Percentiles rank a stretch among this genome's conserved stretches.
Evolutionary conservation across 345 rosid species (phyloP).

Genomic region (Camelina neglecta): DNA sequence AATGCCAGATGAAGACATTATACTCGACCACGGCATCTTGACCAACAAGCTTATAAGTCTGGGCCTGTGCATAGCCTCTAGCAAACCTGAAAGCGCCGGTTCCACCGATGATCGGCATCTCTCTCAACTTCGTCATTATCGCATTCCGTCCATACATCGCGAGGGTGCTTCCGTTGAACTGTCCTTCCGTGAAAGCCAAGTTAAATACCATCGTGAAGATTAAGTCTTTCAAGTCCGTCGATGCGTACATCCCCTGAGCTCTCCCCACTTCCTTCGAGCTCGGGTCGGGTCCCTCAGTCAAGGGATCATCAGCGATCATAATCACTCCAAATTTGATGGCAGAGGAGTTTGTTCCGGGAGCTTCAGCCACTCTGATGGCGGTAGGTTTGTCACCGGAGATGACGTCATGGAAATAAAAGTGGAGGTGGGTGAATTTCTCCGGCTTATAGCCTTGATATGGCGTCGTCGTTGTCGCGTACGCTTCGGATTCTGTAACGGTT

Average conservation of each 20-base stretch:
- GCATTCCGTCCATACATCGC: slow-evolving; percentile 58
- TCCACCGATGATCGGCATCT: slow-evolving; percentile 43
- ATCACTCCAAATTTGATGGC: slow-evolving; percentile 49
- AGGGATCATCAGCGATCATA: slow-evolving; percentile 57
- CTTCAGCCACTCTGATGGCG: slow-evolving; percentile 46
- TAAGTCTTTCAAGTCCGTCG: slow-evolving; percentile 40
- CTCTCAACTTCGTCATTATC: slow-evolving; percentile 29
- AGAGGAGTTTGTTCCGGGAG: slow-evolving; percentile 41
- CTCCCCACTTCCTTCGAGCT: slow-evolving; percentile 58
- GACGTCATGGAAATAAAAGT: slow-evolving; percentile 66
- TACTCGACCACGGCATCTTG: slow-evolving; percentile 43
- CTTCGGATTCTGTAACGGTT: slow-evolving; percentile 28
- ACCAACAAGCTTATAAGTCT: slow-evolving; percentile 30
- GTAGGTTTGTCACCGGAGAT: slow-evolving; percentile 51
- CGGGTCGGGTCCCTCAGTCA: slow-evolving; percentile 51
- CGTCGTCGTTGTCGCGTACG: slow-evolving; percentile 33
- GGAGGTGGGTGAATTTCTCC: slow-evolving; percentile 58
- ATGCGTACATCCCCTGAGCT: slow-evolving; percentile 61
- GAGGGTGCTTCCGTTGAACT: slow-evolving; percentile 64
- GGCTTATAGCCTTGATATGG: slow-evolving; percentile 42
- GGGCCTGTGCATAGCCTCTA: slow-evolving; percentile 49
- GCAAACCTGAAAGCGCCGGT: slow-evolving; percentile 51
- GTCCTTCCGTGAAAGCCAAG: slow-evolving; percentile 59
- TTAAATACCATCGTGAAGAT: slow-evolving; percentile 59
- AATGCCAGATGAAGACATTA: slow-evolving; percentile 31